Conservation (phyloP, 371 early-diverging fungal species). For the Lichtheimia ramosa region DNA sequence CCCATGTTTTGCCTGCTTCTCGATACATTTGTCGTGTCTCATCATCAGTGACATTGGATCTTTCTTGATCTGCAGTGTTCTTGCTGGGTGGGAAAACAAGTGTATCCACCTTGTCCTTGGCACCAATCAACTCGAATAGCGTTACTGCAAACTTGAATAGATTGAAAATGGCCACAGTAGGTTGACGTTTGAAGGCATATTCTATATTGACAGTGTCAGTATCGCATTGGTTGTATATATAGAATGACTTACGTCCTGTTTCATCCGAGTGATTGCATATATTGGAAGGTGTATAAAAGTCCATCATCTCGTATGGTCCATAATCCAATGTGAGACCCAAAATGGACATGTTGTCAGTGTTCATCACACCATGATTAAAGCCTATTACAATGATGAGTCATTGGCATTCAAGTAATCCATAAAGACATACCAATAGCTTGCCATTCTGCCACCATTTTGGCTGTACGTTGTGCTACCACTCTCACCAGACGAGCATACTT, state of each 20-base stretch:
- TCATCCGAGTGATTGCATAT: slow-evolving; percentile 79
- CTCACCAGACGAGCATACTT: slow-evolving; percentile 66
- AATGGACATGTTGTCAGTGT: slow-evolving; percentile 90
- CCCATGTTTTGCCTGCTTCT: slow-evolving; percentile 44
- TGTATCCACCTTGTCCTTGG: slow-evolving; percentile 43
- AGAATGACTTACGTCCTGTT: slow-evolving; percentile 40
- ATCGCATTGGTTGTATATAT: background rate
- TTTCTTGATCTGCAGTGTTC: slow-evolving; percentile 2
- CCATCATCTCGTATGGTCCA: slow-evolving; percentile 88
- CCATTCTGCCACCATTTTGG: slow-evolving; percentile 83
- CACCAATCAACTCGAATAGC: slow-evolving; percentile 68
- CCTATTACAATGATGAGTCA: slow-evolving; percentile 36
- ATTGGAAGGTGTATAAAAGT: slow-evolving; percentile 77
- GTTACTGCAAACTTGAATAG: slow-evolving; percentile 70
- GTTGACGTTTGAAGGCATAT: slow-evolving; percentile 85
- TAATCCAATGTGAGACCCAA: slow-evolving; percentile 85
- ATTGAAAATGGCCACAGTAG: slow-evolving; percentile 84
- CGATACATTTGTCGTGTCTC: slow-evolving; percentile 23
- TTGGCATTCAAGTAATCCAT: too few species aligned
- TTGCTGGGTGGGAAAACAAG: slow-evolving; percentile 28
- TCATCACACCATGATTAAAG: slow-evolving; percentile 90
- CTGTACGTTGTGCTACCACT: slow-evolving; percentile 70
- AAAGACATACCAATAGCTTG: slow-evolving; percentile 63
- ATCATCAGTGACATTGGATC: slow-evolving; percentile 20
- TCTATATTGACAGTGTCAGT: slow-evolving; percentile 38